These are phyloP conservation scores for Ceratocystis eucalypticola DNA, from an alignment of 2,329 filamentous ascomycete genomes.

Conservation along the genomic window DNA sequence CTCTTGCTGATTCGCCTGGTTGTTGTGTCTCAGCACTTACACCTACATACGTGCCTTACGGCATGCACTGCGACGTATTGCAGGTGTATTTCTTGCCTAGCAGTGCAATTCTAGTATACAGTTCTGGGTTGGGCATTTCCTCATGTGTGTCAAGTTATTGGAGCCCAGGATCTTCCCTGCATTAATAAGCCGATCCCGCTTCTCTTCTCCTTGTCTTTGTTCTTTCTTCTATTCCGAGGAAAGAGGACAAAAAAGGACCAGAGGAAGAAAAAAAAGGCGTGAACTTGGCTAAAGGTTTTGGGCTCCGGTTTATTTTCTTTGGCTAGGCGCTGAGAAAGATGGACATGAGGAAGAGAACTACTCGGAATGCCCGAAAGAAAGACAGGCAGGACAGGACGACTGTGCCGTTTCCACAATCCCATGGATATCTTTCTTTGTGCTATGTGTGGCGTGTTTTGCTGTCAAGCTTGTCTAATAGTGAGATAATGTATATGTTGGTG, in stretches of 20 bases:
- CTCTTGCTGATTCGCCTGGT: not conserved
- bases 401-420: no score
- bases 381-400: no score
- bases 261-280: not conserved
- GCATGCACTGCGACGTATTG: not conserved
- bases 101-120: not conserved
- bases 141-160: not conserved
- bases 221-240: not conserved
- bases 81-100: not conserved
- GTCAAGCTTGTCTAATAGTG: no score
- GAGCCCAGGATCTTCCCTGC: not conserved
- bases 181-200: not conserved
- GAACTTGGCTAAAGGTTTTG: not conserved
- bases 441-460: no score
- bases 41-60: not conserved
- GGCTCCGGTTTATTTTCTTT: constrained; percentile 1
- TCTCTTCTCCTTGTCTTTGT: not conserved
- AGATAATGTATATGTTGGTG: no score
- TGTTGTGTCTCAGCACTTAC: not conserved
- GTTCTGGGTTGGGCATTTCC: not conserved
- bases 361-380: not conserved
- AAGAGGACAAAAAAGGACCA: not conserved
- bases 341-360: not conserved
- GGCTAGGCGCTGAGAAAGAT: not conserved
- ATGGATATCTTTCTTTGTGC: no score